Base-by-base conservation (phyloP, 2,329 filamentous ascomycete genomes). In the Arthrocladium fulminans region DNA sequence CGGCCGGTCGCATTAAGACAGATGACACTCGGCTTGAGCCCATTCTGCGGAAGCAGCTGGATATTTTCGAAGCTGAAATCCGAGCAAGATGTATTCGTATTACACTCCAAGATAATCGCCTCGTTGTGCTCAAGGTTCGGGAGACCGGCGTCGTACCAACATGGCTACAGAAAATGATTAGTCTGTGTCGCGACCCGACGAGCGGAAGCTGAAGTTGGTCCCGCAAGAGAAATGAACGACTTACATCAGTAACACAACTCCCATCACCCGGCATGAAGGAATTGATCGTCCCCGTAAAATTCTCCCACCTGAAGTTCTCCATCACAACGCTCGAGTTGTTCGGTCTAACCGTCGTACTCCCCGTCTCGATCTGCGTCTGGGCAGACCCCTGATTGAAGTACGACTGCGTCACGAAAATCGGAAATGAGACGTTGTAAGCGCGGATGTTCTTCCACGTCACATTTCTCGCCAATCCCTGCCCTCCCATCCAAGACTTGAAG, bases 341-440 rank as follows among this genome's bases (percentile, higher is more conserved):
- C 5, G 60, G 57, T n/a, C 65, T 53, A 13, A 57, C 59, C 7
- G 51, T 49, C 1, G 55, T 57, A 2, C 51, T 53, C 1, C 58
- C 60, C 13, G 51, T 57, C 6, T 59, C 50, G 1, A 61, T 56
- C 25, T 62, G 60, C 2, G 56, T 63, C 51, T 59, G 61, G 5
- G 54, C 58, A 23, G 53, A 60, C n/a, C 60, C 62, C 53, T 72
- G 68, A 47, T 72, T 65, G 51, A 58, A 57, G 55, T 72, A 72
- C 32, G 63, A 69, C 56, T 72, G 68, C 2, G 68, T 71, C n/a
- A 71, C 67, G 48, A 70, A 71, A 47, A 71, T 67, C 1, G 69
- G 69, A 52, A 72, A 72, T 0, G 68, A 66, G 24, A 72, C 69
- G 48, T 72, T 72, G 54, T 65, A 66, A 10, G 64, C 53, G 4